Evolutionary conservation across 176 grass and related monocot genomes (phyloP).

Genomic region (Tillandsia fasciculata): DNA sequence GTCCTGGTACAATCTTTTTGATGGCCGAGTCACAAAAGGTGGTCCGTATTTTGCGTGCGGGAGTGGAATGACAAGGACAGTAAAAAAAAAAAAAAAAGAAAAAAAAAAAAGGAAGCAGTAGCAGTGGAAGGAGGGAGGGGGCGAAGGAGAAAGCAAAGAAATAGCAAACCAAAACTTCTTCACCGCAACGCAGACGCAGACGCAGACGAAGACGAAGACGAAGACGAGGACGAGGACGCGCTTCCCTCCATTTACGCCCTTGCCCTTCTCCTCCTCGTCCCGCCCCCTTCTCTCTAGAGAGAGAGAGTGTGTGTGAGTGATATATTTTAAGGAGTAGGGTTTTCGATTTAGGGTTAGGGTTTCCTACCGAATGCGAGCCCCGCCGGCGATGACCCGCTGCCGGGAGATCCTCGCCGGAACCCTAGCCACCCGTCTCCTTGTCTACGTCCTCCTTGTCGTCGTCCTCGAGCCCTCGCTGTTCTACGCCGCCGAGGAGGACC

Average conservation of each 20-base stretch:
- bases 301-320: too few relatives aligned
- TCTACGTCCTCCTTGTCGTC: background rate
- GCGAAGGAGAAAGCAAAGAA: background rate
- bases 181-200: too few relatives aligned
- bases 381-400: conserved; percentile 5
- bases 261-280: conserved; percentile 9
- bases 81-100: background rate
- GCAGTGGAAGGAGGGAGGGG: background rate
- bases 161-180: too few relatives aligned
- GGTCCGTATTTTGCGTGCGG: too few relatives aligned
- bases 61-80: conserved; percentile 1
- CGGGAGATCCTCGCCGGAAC: background rate
- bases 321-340: background rate
- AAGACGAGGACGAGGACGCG: conserved; percentile 1
- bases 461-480: background rate
- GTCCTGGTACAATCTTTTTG: too few relatives aligned
- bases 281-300: background rate
- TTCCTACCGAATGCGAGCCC: background rate
- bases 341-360: conserved; percentile 1
- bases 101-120: background rate
- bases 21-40: too few relatives aligned
- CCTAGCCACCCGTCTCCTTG: background rate
- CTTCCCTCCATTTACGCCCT: conserved; percentile 12
- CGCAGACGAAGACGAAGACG: background rate
- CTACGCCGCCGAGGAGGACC: conserved; percentile 4